Evolutionary conservation across 208 protist species (phyloP), one percentile per base, ranked within the genome.

Genomic region (Acanthamoeba sp.): DNA sequence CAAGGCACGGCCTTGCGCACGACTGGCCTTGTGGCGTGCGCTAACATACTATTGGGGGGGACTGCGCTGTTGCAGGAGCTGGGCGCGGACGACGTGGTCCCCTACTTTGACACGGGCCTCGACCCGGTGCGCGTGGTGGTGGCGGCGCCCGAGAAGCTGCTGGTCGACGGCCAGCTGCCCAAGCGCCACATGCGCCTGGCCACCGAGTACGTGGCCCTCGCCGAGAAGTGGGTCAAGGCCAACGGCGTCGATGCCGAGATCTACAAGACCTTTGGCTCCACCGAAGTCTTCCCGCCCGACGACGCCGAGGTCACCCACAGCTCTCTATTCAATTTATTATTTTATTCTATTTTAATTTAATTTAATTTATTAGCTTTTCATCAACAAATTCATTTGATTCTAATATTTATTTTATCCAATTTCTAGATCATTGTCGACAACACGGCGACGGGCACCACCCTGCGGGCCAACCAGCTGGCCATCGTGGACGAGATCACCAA

Each of bases 241-340:
- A 36, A 95, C 32, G 40, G 50, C 57, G 45, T 95, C 14, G 85
- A 95, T 18, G 93, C 93, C 36, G 73, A 76, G 34, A 76, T 95
- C 20, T 94, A 76, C 42, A 50, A 76, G 34, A 91, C 93, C 45
- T 92, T 90, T 42, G 80, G 80, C 24, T 93, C 62, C 16, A 95
- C 93, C 82, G 76, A 95, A 29, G 93, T 95, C 29, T 95, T 95
- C 93, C 93, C 93, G 2, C 93, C 93, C 32, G 93, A 95, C 20
- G 93, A 95, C 34, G 93, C 93, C 40, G 93, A 95, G 62, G 85
- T 91, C 5, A 45, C n/a, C 5, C n/a, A 29, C 66, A 50, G 45
- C 45, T 4, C 45, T 50, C n/a, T n/a, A n/a, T n/a, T n/a, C n/a
- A n/a, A n/a, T n/a, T n/a, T n/a, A n/a, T 55, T 55, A 6, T 16